Conservation (phyloP, 2,329 filamentous ascomycete species). For the Eutypa lata region DNA sequence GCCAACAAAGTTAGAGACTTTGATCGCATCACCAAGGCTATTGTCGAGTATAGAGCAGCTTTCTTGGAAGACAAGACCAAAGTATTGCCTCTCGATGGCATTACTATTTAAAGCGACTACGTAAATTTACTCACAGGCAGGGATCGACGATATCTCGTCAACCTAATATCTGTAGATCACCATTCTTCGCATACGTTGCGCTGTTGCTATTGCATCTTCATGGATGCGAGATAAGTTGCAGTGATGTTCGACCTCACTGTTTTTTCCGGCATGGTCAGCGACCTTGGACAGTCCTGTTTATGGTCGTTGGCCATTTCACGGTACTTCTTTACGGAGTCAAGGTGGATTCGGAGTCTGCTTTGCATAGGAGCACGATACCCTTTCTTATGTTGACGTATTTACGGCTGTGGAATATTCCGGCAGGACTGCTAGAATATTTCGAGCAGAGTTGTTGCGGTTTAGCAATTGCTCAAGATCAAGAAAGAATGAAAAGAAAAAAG, state of each 20-base stretch:
- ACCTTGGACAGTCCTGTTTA: neutral
- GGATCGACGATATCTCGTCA: constrained; percentile 4
- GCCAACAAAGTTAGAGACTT: constrained; percentile 62
- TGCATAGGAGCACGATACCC: constrained; percentile 1
- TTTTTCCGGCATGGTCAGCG: neutral
- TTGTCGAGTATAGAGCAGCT: constrained; percentile 63
- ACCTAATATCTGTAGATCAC: constrained; percentile 19
- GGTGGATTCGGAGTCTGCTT: neutral
- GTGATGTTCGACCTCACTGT: neutral
- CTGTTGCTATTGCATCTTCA: constrained; percentile 6
- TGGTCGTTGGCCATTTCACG: neutral
- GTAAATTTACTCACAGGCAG: constrained; percentile 26
- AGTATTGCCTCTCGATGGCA: constrained; percentile 55
- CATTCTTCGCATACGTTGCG: constrained; percentile 6
- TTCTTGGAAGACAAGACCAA: constrained; percentile 64
- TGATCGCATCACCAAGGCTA: constrained; percentile 61
- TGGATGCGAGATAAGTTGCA: neutral
- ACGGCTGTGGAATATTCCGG: neutral
- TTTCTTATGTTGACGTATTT: neutral
- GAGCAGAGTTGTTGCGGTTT: no score
- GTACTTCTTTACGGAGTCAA: neutral
- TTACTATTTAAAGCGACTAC: constrained; percentile 31
- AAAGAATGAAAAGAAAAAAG: no score
- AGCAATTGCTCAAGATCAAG: no score
- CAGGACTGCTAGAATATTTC: neutral